phyloP scores from a whole-genome alignment of 768 basidiomycete species.

The Myochromella boudieri region DNA sequence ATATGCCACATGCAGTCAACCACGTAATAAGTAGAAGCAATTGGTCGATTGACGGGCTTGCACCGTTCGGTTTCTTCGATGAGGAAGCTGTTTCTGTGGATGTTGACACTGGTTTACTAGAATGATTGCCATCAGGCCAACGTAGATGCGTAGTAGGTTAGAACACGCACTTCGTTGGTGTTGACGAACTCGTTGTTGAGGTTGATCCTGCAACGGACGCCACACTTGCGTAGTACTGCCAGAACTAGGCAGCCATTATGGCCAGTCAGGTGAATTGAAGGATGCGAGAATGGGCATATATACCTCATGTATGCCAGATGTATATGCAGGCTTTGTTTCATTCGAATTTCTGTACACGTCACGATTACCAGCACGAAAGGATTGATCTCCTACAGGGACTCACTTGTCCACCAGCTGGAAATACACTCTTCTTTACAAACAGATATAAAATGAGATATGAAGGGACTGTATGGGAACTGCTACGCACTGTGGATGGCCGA shows the following conservation, averaged over 20 bases:
- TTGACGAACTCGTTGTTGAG: not conserved
- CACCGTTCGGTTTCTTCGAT: no score
- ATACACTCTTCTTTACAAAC: not conserved
- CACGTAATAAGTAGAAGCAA: no score
- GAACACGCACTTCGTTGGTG: not conserved
- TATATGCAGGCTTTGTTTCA: not conserved
- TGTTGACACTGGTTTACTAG: no score
- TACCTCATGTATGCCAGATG: not conserved
- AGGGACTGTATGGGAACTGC: not conserved
- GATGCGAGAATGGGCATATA: not conserved
- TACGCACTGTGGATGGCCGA: not conserved
- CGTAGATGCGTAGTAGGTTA: not conserved
- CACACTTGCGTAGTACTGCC: no score
- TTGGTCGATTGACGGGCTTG: no score
- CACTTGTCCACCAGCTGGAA: conserved; percentile 3
- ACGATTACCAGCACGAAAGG: no score
- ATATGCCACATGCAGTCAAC: no score
- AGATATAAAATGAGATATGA: not conserved
- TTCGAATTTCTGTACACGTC: not conserved
- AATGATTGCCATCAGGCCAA: no score
- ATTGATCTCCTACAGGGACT: not conserved
- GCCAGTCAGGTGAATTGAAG: no score
- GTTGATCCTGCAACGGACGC: no score
- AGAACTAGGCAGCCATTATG: no score
- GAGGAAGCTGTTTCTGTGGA: no score